Conservation (phyloP, 2,329 filamentous ascomycete species). For the Colletotrichum phormii region DNA sequence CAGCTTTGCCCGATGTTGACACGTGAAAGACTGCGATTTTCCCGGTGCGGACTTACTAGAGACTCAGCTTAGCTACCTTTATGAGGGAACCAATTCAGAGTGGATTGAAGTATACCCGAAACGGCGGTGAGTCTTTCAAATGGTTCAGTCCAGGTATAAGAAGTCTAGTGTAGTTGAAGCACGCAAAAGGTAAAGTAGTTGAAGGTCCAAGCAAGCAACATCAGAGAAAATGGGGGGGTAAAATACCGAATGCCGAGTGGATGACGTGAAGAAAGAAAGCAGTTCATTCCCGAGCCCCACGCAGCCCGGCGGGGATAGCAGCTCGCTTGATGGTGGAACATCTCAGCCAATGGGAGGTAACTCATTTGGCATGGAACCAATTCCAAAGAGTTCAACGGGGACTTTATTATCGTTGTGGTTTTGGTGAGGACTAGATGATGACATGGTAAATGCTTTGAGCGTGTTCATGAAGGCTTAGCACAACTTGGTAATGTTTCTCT, state of each 20-base stretch:
- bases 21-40: not conserved
- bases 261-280: conserved; percentile 15
- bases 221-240: conserved; percentile 4
- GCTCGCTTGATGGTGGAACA: not conserved
- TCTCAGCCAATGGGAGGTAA: conserved; percentile 2
- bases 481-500: too few species aligned
- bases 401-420: not conserved
- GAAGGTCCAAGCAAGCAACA: not conserved
- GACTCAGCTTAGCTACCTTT: not conserved
- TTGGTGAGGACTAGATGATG: not conserved
- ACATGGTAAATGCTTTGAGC: too few species aligned
- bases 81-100: fast-evolving
- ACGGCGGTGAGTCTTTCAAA: not conserved
- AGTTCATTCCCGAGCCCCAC: conserved; percentile 4
- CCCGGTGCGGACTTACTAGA: not conserved
- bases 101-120: not conserved
- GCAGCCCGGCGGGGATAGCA: conserved; percentile 1
- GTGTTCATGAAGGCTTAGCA: too few species aligned
- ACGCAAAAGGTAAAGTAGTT: not conserved
- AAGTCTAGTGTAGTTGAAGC: not conserved
- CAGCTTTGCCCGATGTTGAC: not conserved
- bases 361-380: not conserved
- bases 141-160: not conserved
- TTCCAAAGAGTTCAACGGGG: not conserved
- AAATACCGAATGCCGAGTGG: not conserved